Evolutionary conservation across 345 rosid species (phyloP).

Genomic region (Populus simonii): DNA sequence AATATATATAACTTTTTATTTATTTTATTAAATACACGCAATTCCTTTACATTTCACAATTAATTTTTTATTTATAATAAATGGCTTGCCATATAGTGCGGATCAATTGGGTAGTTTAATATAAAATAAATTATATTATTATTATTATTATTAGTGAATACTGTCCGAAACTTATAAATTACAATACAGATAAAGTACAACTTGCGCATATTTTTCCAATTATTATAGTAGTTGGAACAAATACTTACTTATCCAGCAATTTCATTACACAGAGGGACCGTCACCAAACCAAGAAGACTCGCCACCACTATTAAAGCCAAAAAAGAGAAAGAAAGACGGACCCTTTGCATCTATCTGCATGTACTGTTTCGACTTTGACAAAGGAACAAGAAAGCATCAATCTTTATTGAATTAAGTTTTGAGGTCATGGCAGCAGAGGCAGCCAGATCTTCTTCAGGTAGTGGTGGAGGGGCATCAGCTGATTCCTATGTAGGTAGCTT

Average conservation of each 20-base stretch:
- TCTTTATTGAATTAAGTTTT: background rate
- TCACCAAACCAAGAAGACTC: background rate
- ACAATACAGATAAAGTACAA: too few relatives aligned
- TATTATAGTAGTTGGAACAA: too few relatives aligned
- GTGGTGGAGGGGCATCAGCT: constrained; percentile 12
- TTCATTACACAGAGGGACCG: background rate
- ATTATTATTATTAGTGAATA: too few relatives aligned
- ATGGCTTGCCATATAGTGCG: too few relatives aligned
- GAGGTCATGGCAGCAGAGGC: background rate
- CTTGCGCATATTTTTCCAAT: too few relatives aligned
- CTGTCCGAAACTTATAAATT: too few relatives aligned
- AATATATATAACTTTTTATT: too few relatives aligned
- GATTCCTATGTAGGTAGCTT: constrained; percentile 43
- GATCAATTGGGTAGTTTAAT: too few relatives aligned
- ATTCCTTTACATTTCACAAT: too few relatives aligned
- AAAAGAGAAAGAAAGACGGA: background rate
- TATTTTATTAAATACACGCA: too few relatives aligned
- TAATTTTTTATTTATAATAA: too few relatives aligned
- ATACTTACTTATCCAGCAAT: background rate
- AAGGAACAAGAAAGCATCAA: background rate
- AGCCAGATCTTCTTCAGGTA: background rate
- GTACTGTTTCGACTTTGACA: background rate
- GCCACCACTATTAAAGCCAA: background rate
- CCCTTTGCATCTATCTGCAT: background rate
- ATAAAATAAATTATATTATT: too few relatives aligned